Conservation (phyloP, 352 stramenopile species). For the Pythium dissimile region DNA sequence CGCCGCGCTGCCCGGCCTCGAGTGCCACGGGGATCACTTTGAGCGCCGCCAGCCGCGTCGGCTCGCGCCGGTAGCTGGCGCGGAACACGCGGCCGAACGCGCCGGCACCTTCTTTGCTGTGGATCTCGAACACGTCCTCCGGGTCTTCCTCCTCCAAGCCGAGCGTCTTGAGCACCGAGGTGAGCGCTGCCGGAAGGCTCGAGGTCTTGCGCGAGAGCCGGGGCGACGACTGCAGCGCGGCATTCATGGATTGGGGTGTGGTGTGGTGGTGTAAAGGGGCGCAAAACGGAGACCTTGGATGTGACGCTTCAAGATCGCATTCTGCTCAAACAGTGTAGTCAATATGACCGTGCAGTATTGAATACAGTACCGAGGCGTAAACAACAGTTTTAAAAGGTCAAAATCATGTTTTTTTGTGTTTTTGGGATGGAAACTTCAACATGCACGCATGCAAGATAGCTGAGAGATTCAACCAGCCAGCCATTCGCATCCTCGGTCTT, state of each 20-base stretch:
- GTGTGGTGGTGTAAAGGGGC: too few species aligned
- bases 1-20: slow-evolving; percentile 53
- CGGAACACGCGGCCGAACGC: slow-evolving; percentile 71
- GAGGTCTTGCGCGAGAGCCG: slow-evolving; percentile 21
- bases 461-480: too few species aligned
- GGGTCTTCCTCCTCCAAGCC: slow-evolving; percentile 57
- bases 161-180: slow-evolving; percentile 46
- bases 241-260: too few species aligned
- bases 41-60: slow-evolving; percentile 39
- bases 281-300: background rate
- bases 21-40: slow-evolving; percentile 74
- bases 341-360: too few species aligned
- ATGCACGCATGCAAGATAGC: too few species aligned
- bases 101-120: slow-evolving; percentile 65
- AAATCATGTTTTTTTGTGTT: slow-evolving; percentile 12
- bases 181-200: slow-evolving; percentile 13
- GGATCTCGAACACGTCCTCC: slow-evolving; percentile 67
- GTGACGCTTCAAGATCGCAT: slow-evolving; percentile 15
- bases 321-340: background rate
- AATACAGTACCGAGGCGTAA: too few species aligned
- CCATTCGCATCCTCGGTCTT: too few species aligned
- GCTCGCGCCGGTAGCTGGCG: slow-evolving; percentile 47
- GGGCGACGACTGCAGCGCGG: slow-evolving; percentile 11
- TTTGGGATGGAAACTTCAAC: too few species aligned
- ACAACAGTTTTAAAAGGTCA: too few species aligned